A percentile compares a stretch with the other conserved stretches of the same genome.
phyloP scores from a whole-genome alignment of 768 basidiomycete genomes.

The Rhizopogon rudus region DNA sequence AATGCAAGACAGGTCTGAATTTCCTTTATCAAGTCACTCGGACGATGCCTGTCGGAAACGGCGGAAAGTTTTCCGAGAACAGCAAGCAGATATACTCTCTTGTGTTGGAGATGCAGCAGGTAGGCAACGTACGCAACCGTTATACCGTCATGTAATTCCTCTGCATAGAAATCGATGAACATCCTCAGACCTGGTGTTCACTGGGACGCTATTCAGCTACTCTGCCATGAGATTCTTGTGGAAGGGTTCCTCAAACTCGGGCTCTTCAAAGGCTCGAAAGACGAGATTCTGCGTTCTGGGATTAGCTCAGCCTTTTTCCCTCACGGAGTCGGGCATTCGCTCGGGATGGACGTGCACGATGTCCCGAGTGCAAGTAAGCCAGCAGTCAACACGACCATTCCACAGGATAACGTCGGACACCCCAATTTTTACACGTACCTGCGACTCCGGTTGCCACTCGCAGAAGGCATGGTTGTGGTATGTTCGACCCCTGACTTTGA shows the following conservation, averaged over 20 bases:
- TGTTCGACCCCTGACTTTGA: conserved; percentile 25
- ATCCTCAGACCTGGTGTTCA: conserved; percentile 72
- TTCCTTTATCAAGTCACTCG: conserved; percentile 59
- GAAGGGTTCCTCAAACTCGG: conserved; percentile 79
- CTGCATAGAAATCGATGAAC: conserved; percentile 57
- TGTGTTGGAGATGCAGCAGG: conserved; percentile 88
- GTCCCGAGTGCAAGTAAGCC: conserved; percentile 81
- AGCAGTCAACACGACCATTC: conserved; percentile 46
- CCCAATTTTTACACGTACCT: conserved; percentile 76
- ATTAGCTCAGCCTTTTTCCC: conserved; percentile 88
- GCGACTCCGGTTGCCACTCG: conserved; percentile 68
- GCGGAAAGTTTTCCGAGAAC: conserved; percentile 81
- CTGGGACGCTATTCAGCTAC: conserved; percentile 85
- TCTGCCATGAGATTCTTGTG: conserved; percentile 80
- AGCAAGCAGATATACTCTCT: conserved; percentile 81
- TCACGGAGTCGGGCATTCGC: conserved; percentile 86
- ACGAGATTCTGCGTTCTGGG: conserved; percentile 71
- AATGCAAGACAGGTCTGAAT: conserved; percentile 16
- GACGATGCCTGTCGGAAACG: conserved; percentile 91
- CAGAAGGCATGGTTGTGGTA: conserved; percentile 82
- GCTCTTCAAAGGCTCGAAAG: conserved; percentile 73
- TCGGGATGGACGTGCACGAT: conserved; percentile 95
- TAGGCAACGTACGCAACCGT: conserved; percentile 17
- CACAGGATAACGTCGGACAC: conserved; percentile 35
- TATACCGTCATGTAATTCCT: background rate